Percentiles rank a stretch among this genome's conserved stretches.
These are phyloP conservation scores for Starmerella etchellsii DNA, from an alignment of 805 yeast genomes.

Conservation along the genomic window DNA sequence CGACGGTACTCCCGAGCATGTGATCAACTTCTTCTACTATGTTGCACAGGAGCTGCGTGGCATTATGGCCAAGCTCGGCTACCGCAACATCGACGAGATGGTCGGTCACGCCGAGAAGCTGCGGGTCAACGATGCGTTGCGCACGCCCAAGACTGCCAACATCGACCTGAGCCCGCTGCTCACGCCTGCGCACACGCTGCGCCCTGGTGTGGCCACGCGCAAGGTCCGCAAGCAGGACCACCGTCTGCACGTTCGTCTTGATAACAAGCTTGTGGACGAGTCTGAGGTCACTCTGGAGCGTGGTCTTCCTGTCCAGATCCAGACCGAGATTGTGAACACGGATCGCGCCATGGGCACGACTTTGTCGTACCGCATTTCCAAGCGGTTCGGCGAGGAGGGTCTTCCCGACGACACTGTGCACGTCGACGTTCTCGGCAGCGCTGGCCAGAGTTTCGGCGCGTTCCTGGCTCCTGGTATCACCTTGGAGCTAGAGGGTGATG, in stretches of 20 bases:
- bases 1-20: constrained; percentile 96
- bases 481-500: constrained; percentile 89
- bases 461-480: constrained; percentile 94
- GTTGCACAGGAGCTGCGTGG: constrained; percentile 82
- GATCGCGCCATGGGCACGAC: constrained; percentile 96
- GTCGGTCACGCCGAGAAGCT: constrained; percentile 92
- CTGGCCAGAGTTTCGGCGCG: constrained; percentile 98
- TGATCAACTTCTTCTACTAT: constrained; percentile 92
- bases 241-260: constrained; percentile 80
- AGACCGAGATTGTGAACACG: constrained; percentile 85
- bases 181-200: constrained; percentile 90
- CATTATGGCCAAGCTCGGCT: constrained; percentile 90
- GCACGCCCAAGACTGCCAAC: constrained; percentile 81
- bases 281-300: constrained; percentile 88
- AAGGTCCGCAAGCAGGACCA: constrained; percentile 91
- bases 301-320: constrained; percentile 92
- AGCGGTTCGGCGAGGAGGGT: constrained; percentile 83
- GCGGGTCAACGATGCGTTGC: constrained; percentile 67
- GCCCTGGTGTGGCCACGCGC: constrained; percentile 94
- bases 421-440: constrained; percentile 81
- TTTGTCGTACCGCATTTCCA: constrained; percentile 83
- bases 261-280: constrained; percentile 91
- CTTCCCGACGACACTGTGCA: constrained; percentile 94
- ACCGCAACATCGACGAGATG: constrained; percentile 94
- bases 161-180: constrained; percentile 84